phyloP scores from a whole-genome alignment of 2,329 filamentous ascomycete species.

The Fusarium nodosum region DNA sequence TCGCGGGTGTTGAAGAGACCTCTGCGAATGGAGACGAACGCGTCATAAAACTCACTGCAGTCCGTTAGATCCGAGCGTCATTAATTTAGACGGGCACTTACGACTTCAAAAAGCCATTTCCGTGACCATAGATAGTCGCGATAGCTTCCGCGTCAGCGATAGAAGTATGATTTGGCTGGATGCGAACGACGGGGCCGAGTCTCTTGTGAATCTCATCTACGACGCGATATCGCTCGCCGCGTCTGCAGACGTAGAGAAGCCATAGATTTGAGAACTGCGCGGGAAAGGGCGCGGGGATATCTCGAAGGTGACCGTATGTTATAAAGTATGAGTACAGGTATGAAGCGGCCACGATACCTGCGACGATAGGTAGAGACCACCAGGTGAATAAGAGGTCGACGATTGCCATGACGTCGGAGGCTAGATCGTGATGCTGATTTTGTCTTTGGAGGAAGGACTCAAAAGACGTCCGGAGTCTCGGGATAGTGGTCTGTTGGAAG shows the following conservation, averaged over 20 bases:
- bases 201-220: conserved; percentile 83
- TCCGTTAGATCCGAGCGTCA: background rate
- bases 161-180: conserved; percentile 87
- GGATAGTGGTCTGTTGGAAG: background rate
- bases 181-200: conserved; percentile 82
- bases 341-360: conserved; percentile 64
- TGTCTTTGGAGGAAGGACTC: background rate
- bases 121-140: conserved; percentile 80
- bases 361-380: conserved; percentile 62
- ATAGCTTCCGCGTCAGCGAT: conserved; percentile 86
- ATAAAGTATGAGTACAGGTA: conserved; percentile 73
- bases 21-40: conserved; percentile 87
- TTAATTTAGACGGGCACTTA: conserved; percentile 54
- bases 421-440: background rate
- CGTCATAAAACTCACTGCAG: conserved; percentile 85
- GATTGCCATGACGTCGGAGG: conserved; percentile 48
- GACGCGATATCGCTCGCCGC: conserved; percentile 72
- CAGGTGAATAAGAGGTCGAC: conserved; percentile 56
- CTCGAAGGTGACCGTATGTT: conserved; percentile 64
- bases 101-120: conserved; percentile 81
- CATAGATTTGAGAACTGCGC: conserved; percentile 82
- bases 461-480: background rate
- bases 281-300: conserved; percentile 73
- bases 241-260: conserved; percentile 76
- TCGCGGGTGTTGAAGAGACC: conserved; percentile 92